A percentile compares a stretch with the other conserved stretches of the same genome.
Evolutionary conservation across 495 filamentous ascomycete genomes (phyloP).

Genomic region (Talaromyces adpressus): DNA sequence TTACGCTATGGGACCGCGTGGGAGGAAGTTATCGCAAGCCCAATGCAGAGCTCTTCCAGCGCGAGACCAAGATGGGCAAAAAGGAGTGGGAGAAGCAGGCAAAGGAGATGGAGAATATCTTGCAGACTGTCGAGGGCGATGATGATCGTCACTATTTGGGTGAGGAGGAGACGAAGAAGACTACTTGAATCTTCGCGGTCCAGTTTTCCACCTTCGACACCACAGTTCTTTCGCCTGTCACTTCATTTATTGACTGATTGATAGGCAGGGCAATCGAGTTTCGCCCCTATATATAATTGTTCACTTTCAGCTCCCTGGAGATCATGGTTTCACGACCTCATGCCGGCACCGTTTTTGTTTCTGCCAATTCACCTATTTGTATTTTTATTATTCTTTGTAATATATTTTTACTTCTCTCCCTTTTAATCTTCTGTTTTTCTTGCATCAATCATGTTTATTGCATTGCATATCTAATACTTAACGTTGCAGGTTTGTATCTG

Average conservation of each 20-base stretch:
- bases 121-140: slow-evolving; percentile 77
- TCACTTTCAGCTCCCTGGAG: background rate
- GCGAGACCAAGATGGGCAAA: slow-evolving; percentile 82
- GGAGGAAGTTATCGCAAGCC: slow-evolving; percentile 85
- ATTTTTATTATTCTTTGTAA: background rate
- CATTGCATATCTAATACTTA: background rate
- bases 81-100: slow-evolving; percentile 74
- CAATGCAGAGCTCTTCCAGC: slow-evolving; percentile 78
- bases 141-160: slow-evolving; percentile 70
- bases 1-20: slow-evolving; percentile 88
- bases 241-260: background rate
- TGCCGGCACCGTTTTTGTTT: background rate
- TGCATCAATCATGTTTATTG: background rate
- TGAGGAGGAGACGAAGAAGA: slow-evolving; percentile 38
- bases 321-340: slow-evolving; percentile 1
- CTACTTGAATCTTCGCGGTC: background rate
- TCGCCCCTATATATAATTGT: background rate
- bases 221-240: background rate
- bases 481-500: background rate
- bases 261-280: background rate
- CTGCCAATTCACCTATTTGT: background rate
- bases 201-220: no score
- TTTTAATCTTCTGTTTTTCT: background rate
- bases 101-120: slow-evolving; percentile 78
- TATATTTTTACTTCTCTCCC: background rate